Percentiles rank a stretch among this genome's conserved stretches.
Conservation (phyloP, 805 yeast species). For the Yarrowia phangngaensis region DNA sequence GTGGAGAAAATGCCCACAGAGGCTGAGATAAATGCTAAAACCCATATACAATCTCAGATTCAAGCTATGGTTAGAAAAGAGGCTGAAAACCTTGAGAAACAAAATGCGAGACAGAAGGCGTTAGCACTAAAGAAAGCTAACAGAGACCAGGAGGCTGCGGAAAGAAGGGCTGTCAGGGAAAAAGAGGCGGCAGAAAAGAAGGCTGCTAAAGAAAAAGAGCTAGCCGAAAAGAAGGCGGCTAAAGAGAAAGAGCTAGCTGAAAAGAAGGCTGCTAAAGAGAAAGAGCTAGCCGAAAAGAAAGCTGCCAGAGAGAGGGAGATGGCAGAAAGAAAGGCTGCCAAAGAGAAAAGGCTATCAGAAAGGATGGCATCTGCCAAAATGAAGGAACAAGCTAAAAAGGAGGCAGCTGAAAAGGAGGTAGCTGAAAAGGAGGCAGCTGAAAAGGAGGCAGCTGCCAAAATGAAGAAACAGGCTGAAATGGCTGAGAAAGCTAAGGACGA, state of each 20-base stretch:
- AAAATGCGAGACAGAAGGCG: too few relatives aligned
- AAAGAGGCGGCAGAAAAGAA: neutral
- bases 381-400: neutral
- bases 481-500: neutral
- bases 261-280: neutral
- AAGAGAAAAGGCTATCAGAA: too few relatives aligned
- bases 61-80: too few relatives aligned
- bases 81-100: too few relatives aligned
- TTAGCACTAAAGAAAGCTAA: neutral
- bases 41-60: too few relatives aligned
- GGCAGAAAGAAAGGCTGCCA: constrained; percentile 4
- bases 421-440: neutral
- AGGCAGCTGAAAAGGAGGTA: constrained; percentile 1
- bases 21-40: too few relatives aligned
- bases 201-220: neutral
- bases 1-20: neutral
- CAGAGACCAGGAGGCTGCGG: neutral
- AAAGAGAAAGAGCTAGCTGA: neutral
- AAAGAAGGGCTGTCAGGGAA: constrained; percentile 1
- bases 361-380: neutral
- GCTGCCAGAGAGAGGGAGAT: neutral
- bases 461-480: too few relatives aligned
- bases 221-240: neutral
- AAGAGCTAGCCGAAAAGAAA: neutral
- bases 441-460: too few relatives aligned